Evolutionary conservation across 2,329 filamentous ascomycete species (phyloP), one percentile per base, ranked within the genome.

Genomic region (Exophiala xenobiotica): DNA sequence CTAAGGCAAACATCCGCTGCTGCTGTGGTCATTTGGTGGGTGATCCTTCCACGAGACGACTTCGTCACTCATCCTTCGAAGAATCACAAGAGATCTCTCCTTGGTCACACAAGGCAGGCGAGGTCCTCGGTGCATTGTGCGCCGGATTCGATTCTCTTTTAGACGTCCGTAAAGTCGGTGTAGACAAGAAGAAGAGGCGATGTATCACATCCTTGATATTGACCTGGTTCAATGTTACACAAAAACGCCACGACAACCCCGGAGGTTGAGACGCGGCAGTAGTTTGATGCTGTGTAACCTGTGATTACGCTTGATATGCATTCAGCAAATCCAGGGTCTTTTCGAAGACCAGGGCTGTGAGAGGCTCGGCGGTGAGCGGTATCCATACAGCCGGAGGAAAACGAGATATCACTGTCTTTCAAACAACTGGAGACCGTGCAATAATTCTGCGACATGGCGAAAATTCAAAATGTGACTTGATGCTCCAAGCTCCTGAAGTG

Each of bases 231-330:
- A 9, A 24, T 24, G 38, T n/a, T 23, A 20, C 38, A 40, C n/a
- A 11, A 24, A 6, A 8, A 40, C n/a, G 38, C 18, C 29, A 18
- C 33, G 49, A 50, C 53, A 56, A 56, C 53, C 53, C 51, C 53
- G 48, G 53, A 45, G 53, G 53, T 49, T 55, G 48, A 22, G 27
- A 20, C 26, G 27, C 27, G 31, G 23, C 52, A 49, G 43, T 26
- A 45, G 42, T 29, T 24, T 33, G 29, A 56, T 44, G 53, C 20
- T 53, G 53, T 56, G 53, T 50, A 42, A 56, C 53, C 8, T 20
- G 31, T 18, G 3, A 44, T 38, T 12, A 31, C 24, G 24, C 38
- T 42, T 47, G 38, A 16, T 26, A 19, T 52, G 49, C 43, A 48
- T 22, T 27, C 4, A 14, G 20, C 37, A 29, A 23, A 46, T 43